A percentile compares a stretch with the other conserved stretches of the same genome.
Evolutionary conservation across 2,329 filamentous ascomycete species (phyloP).

Genomic region (Penicillium digitatum): DNA sequence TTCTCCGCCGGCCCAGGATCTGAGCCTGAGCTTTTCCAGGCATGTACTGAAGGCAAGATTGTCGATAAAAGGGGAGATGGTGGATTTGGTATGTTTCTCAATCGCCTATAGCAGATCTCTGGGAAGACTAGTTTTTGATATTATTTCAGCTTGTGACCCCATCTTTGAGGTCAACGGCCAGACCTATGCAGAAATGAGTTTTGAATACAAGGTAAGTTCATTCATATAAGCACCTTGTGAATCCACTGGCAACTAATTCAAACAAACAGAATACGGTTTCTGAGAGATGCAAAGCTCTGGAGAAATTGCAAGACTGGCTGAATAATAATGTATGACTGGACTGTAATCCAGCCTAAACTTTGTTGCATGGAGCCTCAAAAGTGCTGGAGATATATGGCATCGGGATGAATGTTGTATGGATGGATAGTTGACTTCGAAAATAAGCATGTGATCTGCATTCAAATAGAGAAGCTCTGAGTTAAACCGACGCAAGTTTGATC

Average conservation of each 20-base stretch:
- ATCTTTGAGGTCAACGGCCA: background rate
- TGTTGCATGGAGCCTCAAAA: background rate
- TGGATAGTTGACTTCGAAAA: background rate
- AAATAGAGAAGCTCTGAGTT: background rate
- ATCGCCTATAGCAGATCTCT: background rate
- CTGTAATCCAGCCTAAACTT: background rate
- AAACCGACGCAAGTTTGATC: background rate
- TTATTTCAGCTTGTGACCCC: background rate
- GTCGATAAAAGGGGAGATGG: background rate
- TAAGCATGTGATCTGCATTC: background rate
- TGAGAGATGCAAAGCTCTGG: background rate
- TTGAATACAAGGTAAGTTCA: background rate
- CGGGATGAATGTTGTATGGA: background rate
- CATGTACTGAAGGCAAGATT: background rate
- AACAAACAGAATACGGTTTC: background rate
- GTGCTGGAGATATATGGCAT: background rate
- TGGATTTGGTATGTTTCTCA: background rate
- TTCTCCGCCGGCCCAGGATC: background rate
- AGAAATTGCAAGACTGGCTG: slow-evolving; percentile 5
- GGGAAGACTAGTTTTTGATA: background rate
- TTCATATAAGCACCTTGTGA: no score
- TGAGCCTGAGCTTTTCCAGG: background rate
- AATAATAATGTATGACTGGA: background rate
- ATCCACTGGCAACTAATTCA: background rate
- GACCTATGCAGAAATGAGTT: background rate